Evolutionary conservation across 768 basidiomycete species (phyloP), one percentile per base, ranked within the genome.

Genomic region (Cystobasidium tubakii): DNA sequence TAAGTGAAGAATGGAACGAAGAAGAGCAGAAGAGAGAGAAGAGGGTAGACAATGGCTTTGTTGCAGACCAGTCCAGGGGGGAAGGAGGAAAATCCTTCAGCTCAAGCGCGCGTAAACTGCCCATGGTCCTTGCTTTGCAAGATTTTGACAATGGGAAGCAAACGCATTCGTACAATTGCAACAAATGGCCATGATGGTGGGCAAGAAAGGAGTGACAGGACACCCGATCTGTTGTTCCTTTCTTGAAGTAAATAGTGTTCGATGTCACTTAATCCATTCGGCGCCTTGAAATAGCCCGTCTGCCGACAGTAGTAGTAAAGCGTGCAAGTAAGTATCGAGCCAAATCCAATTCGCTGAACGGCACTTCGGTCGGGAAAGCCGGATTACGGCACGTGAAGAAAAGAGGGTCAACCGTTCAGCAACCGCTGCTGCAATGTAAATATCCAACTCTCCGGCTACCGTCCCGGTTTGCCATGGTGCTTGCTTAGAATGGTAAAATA

Each of bases 1-100:
- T 23, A 36, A 60, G 69, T 54, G 27, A 12, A 54, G 66, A 69
- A 43, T 36, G 64, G 46, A 60, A 69, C 12, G 15, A 27, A n/a
- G 15, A 39, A 43, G 66, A 65, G 25, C 10, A 65, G 36, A 46
- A 17, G 34, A 42, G 63, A 65, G 63, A 42, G 63, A 36, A 27
- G 7, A 42, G 27, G 17, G 29, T 27, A 21, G 27, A 60, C 25
- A 60, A 60, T 3, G 13, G 15, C 23, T 29, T 31, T 12, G 29
- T 60, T 60, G 57, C 57, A 29, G 6, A 15, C 29, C 23, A 12
- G 21, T 27, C 23, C 17, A 17, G 27, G 33, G 15, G 57, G 57
- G 57, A 27, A 9, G 15, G 6, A 6, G 46, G 21, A 50, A 50
- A 50, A 50, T 50, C 46, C n/a, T 50, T 50, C n/a, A 17, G 15